Base-by-base conservation (phyloP, 768 basidiomycete genomes). In the Suillus sp. region DNA sequence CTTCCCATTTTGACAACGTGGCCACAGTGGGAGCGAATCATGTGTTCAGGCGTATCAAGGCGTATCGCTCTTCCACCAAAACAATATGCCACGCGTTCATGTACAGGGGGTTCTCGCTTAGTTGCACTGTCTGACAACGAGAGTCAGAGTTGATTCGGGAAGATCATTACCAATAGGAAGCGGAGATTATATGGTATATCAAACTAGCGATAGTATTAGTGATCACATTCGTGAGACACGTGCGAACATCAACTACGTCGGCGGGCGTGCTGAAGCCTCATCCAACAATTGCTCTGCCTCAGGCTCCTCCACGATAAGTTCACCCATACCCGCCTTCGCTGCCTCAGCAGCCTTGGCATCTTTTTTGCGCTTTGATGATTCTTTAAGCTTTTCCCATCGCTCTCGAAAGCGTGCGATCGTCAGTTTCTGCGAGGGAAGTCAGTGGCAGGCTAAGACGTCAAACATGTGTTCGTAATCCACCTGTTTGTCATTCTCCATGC, bases 371-470 rank as follows among this genome's bases (percentile, higher is more conserved):
- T 88, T 92, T 9, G 92, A 90, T 32, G 90, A 90, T 70, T 95
- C 93, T 72, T 95, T 95, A 62, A 95, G 78, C 74, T 92, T 93
- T 72, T 92, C 91, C 93, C 93, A 95, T 45, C 91, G 83, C 76
- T 94, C 93, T 32, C 90, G 85, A 76, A 91, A 94, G 69, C 90
- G 89, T 25, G 82, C 80, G 66, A 93, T 92, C 84, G 92, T 90
- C 13, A 85, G 80, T 86, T 89, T 91, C 93, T 94, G 76, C 63
- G 69, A 63, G 56, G 25, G 69, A 20, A 65, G 60, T 62, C 59
- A 58, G 54, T 50, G 42, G 62, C 59, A 70, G 66, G 63, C 40
- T 37, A 63, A 14, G 61, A 27, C n/a, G 45, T 37, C 25, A 25
- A 48, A 61, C 64, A 51, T 38, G 27, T 59, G 35, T 37, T 55